Base-by-base conservation (phyloP, 2,329 filamentous ascomycete species). In the Albifimbria verrucaria region DNA sequence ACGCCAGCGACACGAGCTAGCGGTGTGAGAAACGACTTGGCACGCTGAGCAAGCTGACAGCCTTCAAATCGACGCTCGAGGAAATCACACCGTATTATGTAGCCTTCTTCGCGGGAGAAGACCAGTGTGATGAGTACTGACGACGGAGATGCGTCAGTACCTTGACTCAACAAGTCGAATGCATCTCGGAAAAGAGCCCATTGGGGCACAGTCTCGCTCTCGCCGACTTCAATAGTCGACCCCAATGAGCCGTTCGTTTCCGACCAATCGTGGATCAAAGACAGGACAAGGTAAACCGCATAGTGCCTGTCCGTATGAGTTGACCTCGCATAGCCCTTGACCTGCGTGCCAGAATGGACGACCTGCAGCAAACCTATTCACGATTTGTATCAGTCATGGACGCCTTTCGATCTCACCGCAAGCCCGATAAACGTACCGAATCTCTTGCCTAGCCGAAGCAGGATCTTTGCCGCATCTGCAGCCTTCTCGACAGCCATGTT, bases 81-180 rank as follows among this genome's bases (percentile, higher is more conserved):
- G 44, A 47, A 47, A 24, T 47, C 44, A 18, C 44, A 47, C 26
- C 44, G 44, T 4, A 47, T 47, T 6, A 47, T 23, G 12, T 47
- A 24, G 22, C 44, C 44, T 3, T 47, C 44, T 4, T 47, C 12
- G 44, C 42, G 42, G 4, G 42, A 44, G 15, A 44, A 44, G 11
- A 44, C 42, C 4, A 44, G 5, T 15, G 18, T 44, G 17, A 44
- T 12, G 12, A 44, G 5, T 12, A 39, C 32, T n/a, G 32, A 39
- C 6, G 32, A n/a, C 12, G 32, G 4, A 17, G 32, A n/a, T 4
- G 32, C 32, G 32, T 39, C 32, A n/a, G 6, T 6, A 17, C 12
- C 12, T 17, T 39, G 12, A n/a, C 4, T 39, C 32, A 39, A 39
- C 32, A 39, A n/a, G 18, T 39, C 32, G 32, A 44, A 20, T 7